Conservation (phyloP, 164 flowering plant genomes). For the grape (Vitis vinifera) region DNA sequence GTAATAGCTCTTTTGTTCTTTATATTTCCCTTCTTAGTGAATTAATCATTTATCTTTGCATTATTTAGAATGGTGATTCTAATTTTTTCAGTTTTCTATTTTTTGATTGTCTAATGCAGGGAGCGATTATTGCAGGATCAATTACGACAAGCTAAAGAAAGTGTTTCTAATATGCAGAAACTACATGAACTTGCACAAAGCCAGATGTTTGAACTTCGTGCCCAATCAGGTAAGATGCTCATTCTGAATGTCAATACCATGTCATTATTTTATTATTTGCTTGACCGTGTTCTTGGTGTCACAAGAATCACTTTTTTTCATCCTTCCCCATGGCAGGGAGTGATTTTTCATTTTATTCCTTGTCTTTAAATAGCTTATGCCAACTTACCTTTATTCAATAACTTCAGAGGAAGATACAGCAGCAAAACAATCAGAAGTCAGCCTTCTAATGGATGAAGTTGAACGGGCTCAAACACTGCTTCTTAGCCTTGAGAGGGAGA, state of each 20-base stretch:
- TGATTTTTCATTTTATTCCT: background rate
- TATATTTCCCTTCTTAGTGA: too few species aligned
- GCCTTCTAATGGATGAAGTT: constrained; percentile 95
- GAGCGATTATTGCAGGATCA: constrained; percentile 90
- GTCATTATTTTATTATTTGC: background rate
- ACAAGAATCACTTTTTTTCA: background rate
- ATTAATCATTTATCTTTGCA: too few species aligned
- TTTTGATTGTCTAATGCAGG: constrained; percentile 38
- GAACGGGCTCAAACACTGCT: constrained; percentile 94
- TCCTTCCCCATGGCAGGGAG: too few species aligned
- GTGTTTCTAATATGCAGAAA: constrained; percentile 91
- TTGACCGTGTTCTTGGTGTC: background rate
- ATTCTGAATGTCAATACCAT: background rate
- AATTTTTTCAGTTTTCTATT: background rate
- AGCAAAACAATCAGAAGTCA: constrained; percentile 90
- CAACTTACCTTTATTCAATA: background rate
- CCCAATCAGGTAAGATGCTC: constrained; percentile 76
- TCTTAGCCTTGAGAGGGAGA: constrained; percentile 91
- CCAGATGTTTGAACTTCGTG: constrained; percentile 91
- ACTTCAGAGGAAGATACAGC: constrained; percentile 92
- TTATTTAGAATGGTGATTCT: background rate
- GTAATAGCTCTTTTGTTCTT: too few species aligned
- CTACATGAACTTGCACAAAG: constrained; percentile 95
- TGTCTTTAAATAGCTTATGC: background rate
- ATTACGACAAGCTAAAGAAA: constrained; percentile 84